Base-by-base conservation (phyloP, 108 stramenopile genomes). In the Discostella pseudostelligera region DNA sequence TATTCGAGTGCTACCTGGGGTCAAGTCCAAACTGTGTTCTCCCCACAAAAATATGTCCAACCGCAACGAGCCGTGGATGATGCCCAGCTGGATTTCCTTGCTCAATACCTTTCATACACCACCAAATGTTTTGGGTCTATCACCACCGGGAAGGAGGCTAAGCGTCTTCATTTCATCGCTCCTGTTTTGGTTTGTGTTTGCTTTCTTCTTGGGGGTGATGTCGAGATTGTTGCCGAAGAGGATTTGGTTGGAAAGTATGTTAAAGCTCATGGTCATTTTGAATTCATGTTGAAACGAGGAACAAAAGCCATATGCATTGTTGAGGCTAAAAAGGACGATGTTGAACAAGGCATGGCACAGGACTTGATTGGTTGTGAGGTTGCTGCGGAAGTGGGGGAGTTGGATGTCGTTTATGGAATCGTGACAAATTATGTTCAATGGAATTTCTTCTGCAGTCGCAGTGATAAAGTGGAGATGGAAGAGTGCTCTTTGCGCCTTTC, bases 291-390 rank as follows among this genome's bases (percentile, higher is more conserved):
- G 19, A 63, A 4, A 63, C 62, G 62, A 13, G 47, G 47, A 63
- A 63, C 17, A 5, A 63, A 19, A 49, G 62, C 62, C 17, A 46
- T 64, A 12, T 64, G 63, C 37, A 64, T 64, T 20, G 63, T 64
- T 32, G 63, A 64, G 21, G 63, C 63, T 50, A 53, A 64, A 64
- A 64, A 51, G 29, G 63, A 64, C 26, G 49, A 64, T 64, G 29
- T 64, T 49, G 63, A 64, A 39, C 47, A 64, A 53, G 63, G 63
- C 63, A 53, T 64, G 63, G 63, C 63, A 53, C 49, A 64, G 47
- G 63, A 64, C 49, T 64, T 64, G 63, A 26, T 64, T 17, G 63
- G 63, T 16, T 64, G 63, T 64, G 63, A 64, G 35, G 49, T 64
- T 64, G 63, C 63, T 51, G 47, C 63, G 28, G 49, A 64, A 53